Evolutionary conservation across 768 basidiomycete genomes (phyloP).

Genomic region (Pleurotus citrinopileatus): DNA sequence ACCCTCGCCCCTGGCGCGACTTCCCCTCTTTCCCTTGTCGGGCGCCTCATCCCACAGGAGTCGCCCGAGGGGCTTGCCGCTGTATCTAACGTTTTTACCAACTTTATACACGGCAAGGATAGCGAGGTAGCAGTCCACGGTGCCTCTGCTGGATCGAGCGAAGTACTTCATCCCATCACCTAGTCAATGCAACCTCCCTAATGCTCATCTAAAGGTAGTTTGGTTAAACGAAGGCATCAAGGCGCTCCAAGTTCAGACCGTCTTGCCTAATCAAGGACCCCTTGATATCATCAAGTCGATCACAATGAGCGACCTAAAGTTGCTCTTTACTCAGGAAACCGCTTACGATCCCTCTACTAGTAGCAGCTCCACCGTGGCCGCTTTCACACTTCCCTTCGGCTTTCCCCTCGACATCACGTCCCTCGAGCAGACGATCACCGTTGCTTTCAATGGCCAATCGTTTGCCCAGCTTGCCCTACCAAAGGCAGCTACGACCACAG

Average conservation of each 20-base stretch:
- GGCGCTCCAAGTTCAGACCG: conserved; percentile 52
- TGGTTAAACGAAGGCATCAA: conserved; percentile 77
- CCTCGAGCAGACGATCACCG: conserved; percentile 55
- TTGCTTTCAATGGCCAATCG: conserved; percentile 46
- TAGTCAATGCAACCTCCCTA: background rate
- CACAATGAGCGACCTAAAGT: conserved; percentile 51
- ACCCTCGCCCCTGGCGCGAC: conserved; percentile 53
- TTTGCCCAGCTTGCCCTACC: conserved; percentile 65
- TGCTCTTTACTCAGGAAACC: conserved; percentile 56
- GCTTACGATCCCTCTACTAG: conserved; percentile 58
- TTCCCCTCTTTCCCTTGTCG: conserved; percentile 50
- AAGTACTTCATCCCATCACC: conserved; percentile 33
- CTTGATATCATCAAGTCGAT: conserved; percentile 66
- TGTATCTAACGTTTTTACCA: conserved; percentile 68
- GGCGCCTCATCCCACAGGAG: conserved; percentile 63
- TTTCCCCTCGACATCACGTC: conserved; percentile 69
- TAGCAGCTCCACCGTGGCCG: conserved; percentile 56
- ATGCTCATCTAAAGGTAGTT: conserved; percentile 41
- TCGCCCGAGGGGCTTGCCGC: conserved; percentile 47
- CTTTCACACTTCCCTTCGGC: conserved; percentile 65
- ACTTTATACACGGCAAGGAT: conserved; percentile 65
- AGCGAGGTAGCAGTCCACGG: conserved; percentile 60
- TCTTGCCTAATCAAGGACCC: conserved; percentile 61
- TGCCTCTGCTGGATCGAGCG: conserved; percentile 51
- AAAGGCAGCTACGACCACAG: conserved; percentile 52